These are phyloP conservation scores for Neoboletus subvelutipes DNA, from an alignment of 768 basidiomycete genomes.

Conservation along the genomic window DNA sequence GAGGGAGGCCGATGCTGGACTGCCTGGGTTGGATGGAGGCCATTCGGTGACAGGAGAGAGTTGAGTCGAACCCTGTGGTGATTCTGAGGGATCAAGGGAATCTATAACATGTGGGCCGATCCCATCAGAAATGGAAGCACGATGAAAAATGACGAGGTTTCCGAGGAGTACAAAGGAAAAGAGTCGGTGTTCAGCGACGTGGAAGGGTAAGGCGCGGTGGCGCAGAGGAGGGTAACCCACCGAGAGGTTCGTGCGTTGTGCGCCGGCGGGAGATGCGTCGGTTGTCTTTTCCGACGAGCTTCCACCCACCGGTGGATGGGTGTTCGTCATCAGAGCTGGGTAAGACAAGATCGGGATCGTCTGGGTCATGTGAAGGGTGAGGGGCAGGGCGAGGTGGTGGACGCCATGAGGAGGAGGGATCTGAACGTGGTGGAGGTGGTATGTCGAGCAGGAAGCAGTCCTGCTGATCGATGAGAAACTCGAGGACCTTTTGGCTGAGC, in stretches of 20 bases:
- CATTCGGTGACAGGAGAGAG: conserved; percentile 52
- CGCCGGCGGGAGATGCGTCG: conserved; percentile 52
- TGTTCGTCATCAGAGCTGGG: conserved; percentile 51
- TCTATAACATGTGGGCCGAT: conserved; percentile 19
- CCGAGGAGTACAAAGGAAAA: conserved; percentile 9
- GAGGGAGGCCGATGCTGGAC: conserved; percentile 33
- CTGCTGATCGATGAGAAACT: conserved; percentile 95
- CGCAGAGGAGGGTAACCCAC: conserved; percentile 35
- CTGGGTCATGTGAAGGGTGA: conserved; percentile 28
- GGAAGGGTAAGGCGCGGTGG: conserved; percentile 30
- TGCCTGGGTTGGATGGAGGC: conserved; percentile 33
- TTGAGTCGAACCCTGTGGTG: conserved; percentile 32
- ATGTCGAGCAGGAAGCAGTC: conserved; percentile 93
- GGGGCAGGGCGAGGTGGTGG: conserved; percentile 14
- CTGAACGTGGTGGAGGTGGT: conserved; percentile 57
- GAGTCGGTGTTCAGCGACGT: conserved; percentile 27
- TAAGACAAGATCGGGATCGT: conserved; percentile 47
- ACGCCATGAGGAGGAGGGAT: conserved; percentile 31
- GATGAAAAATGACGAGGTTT: neutral
- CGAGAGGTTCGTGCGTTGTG: conserved; percentile 50
- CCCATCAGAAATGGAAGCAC: conserved; percentile 12
- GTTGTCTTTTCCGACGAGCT: conserved; percentile 41
- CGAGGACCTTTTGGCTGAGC: conserved; percentile 85
- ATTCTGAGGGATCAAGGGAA: conserved; percentile 14
- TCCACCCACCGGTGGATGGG: conserved; percentile 52